Base-by-base conservation (phyloP, 129 eudicot species). In the Lactuca sativa region DNA sequence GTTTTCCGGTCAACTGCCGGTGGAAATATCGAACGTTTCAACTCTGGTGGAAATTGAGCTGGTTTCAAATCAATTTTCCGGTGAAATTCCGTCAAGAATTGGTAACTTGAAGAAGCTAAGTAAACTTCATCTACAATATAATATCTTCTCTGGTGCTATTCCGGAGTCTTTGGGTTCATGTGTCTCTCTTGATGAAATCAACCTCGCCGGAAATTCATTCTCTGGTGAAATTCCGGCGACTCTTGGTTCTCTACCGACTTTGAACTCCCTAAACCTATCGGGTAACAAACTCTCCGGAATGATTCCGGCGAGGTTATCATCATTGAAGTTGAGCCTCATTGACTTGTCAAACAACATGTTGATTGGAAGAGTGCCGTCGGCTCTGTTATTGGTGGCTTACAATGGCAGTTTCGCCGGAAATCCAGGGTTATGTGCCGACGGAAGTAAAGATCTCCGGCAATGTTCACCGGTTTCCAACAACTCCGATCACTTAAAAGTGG, bases 111-210 rank as follows among this genome's bases (percentile, higher is more conserved):
- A 70, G 81, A 76, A 68, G 55, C 70, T 87, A 59, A 77, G 67
- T 60, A 83, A 61, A 33, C 74, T 87, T 67, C 72, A 76, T 60
- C 79, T 84, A 48, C 82, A 81, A 41, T 63, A 66, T 32, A 87
- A 87, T 70, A 17, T 56, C 13, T 84, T 87, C 74, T 69, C 89
- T 54, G 89, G 89, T 69, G 38, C 31, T 56, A 79, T 87, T 47
- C 93, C 93, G 25, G 83, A 74, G 59, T 87, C 93, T 65, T 65
- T 87, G 36, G 89, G 93, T 4, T 79, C 83, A 33, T 87, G 93
- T 67, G 76, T 76, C 9, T 79, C 89, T 54, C 54, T 87, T n/a
- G 53, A 14, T 37, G 83, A 81, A 36, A 53, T 87, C 15, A 82
- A 71, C 56, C 81, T 87, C 0, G 89, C 87, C 7, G 62, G 77